Conservation (phyloP, 78 protist species). For the Dictyostelium firmibasis region DNA sequence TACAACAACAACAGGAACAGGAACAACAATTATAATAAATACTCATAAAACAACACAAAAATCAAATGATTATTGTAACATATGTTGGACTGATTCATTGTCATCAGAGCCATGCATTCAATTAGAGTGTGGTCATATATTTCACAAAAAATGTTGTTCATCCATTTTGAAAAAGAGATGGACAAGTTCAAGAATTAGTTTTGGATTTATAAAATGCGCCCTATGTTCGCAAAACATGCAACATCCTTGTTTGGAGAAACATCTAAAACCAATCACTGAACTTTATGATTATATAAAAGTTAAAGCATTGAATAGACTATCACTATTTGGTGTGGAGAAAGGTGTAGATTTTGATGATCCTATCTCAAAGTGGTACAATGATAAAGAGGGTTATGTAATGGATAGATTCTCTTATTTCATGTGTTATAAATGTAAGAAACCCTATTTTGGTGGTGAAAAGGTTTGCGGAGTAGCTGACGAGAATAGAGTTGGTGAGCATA, state of each 20-base stretch:
- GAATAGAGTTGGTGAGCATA: slow-evolving; percentile 29
- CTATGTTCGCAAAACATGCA: slow-evolving; percentile 59
- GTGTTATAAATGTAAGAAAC: slow-evolving; percentile 82
- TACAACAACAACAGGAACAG: not conserved
- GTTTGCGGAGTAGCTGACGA: slow-evolving; percentile 80
- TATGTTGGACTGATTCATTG: slow-evolving; percentile 87
- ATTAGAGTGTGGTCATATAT: slow-evolving; percentile 85
- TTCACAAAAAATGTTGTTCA: slow-evolving; percentile 72
- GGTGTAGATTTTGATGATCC: slow-evolving; percentile 63
- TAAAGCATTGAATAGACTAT: slow-evolving; percentile 37
- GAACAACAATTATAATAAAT: not conserved
- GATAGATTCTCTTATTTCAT: slow-evolving; percentile 63
- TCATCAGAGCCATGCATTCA: slow-evolving; percentile 72
- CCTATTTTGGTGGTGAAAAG: slow-evolving; percentile 88
- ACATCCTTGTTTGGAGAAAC: slow-evolving; percentile 35
- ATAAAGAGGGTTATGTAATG: slow-evolving; percentile 68
- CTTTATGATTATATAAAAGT: not conserved
- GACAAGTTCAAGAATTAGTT: slow-evolving; percentile 83
- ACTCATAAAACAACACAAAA: not conserved
- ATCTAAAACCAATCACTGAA: slow-evolving; percentile 11
- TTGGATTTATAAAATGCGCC: slow-evolving; percentile 88
- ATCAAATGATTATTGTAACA: slow-evolving; percentile 80
- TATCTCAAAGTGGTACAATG: slow-evolving; percentile 47
- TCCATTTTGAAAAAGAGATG: slow-evolving; percentile 62
- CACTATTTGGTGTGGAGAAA: slow-evolving; percentile 19